Conservation (phyloP, 495 filamentous ascomycete species). For the Aspergillus cristatus region DNA sequence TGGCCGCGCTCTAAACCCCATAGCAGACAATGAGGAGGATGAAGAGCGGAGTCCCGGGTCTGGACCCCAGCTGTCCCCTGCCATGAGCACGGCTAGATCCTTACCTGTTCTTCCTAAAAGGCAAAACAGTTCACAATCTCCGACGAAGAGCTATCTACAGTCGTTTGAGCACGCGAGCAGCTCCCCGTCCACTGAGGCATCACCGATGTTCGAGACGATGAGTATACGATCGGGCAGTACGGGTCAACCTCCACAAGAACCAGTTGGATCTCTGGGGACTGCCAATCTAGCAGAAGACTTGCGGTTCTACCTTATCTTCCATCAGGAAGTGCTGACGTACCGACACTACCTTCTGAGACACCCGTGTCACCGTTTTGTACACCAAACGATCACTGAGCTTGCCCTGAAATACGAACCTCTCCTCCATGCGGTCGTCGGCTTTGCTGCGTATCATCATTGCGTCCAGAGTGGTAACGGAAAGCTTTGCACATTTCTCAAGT, state of each 20-base stretch:
- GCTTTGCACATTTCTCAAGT: constrained; percentile 74
- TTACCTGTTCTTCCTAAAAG: constrained; percentile 19
- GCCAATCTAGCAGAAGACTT: constrained; percentile 55
- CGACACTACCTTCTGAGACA: constrained; percentile 73
- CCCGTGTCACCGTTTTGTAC: constrained; percentile 61
- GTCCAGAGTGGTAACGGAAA: constrained; percentile 57
- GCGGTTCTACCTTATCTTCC: constrained; percentile 71
- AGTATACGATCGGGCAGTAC: constrained; percentile 26
- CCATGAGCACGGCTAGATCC: constrained; percentile 14
- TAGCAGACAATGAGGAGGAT: constrained; percentile 58
- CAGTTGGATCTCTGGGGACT: constrained; percentile 12
- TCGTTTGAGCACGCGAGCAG: constrained; percentile 24
- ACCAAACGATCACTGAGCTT: constrained; percentile 55
- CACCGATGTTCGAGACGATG: constrained; percentile 23
- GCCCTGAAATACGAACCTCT: constrained; percentile 75
- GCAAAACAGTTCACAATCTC: constrained; percentile 26
- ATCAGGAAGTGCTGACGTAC: constrained; percentile 60
- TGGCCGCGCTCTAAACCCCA: constrained; percentile 45
- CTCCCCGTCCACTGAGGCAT: constrained; percentile 37
- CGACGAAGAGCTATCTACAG: constrained; percentile 29
- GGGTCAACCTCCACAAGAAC: constrained; percentile 20
- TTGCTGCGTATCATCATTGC: constrained; percentile 79
- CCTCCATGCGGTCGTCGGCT: constrained; percentile 82
- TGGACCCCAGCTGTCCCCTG: constrained; percentile 18
- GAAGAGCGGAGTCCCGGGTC: constrained; percentile 22